Evolutionary conservation across 345 rosid genomes (phyloP).

Genomic region (Jatropha curcas): DNA sequence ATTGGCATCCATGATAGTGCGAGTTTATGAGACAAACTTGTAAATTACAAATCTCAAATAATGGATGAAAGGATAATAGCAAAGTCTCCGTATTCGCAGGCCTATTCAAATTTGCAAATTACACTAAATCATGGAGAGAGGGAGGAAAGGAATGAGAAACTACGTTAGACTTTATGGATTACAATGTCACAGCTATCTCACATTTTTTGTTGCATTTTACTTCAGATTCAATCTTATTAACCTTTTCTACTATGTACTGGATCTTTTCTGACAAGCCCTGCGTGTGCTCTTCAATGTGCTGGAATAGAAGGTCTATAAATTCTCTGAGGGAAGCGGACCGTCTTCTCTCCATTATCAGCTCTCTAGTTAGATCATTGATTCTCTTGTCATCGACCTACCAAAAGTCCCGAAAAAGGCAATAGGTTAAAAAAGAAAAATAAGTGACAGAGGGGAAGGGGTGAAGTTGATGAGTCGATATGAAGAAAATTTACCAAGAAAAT

Average conservation of each 20-base stretch:
- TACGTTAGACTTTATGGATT: background rate
- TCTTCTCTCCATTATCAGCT: slow-evolving; percentile 21
- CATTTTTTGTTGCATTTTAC: slow-evolving; percentile 1
- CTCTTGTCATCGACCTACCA: slow-evolving; percentile 24
- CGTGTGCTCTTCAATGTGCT: slow-evolving; percentile 31
- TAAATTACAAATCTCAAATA: too few relatives aligned
- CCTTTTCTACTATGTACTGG: slow-evolving; percentile 21
- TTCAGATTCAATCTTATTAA: slow-evolving; percentile 25
- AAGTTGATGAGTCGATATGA: background rate
- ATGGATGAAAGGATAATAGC: too few relatives aligned
- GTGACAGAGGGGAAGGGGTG: background rate
- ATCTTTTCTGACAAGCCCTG: slow-evolving; percentile 26
- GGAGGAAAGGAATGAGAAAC: background rate
- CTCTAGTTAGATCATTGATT: slow-evolving; percentile 21
- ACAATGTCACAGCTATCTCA: slow-evolving; percentile 11
- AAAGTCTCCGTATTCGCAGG: too few relatives aligned
- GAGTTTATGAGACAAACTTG: too few relatives aligned
- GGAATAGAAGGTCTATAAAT: slow-evolving; percentile 19
- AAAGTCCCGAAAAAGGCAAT: background rate
- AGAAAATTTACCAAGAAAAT: too few relatives aligned
- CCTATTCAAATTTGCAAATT: slow-evolving; percentile 1
- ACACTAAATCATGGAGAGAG: too few relatives aligned
- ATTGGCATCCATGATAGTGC: too few relatives aligned
- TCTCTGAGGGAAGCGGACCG: slow-evolving; percentile 22
- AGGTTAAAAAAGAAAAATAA: background rate